phyloP scores from a whole-genome alignment of 352 stramenopile genomes.

The Phytophthora fragariaefolia region DNA sequence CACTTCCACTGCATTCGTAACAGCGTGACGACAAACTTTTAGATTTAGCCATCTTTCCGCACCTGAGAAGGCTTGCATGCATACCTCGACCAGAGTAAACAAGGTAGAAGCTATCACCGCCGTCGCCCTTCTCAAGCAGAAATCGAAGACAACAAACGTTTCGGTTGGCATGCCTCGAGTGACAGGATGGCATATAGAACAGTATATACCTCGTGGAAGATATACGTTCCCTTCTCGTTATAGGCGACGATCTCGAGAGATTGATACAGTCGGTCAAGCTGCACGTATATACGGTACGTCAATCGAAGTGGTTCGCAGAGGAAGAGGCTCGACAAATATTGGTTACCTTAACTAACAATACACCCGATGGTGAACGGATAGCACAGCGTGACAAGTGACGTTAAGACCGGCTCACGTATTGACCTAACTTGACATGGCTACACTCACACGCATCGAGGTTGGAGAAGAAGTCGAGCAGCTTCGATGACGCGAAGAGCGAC shows the following conservation, averaged over 20 bases:
- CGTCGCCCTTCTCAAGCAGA: slow-evolving; percentile 55
- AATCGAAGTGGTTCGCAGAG: neutral
- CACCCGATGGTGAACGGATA: neutral
- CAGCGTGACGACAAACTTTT: neutral
- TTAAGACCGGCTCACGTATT: too few species aligned
- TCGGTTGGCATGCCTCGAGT: neutral
- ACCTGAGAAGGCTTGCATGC: neutral
- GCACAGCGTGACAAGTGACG: too few species aligned
- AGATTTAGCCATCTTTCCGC: neutral
- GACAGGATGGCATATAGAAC: neutral
- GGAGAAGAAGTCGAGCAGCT: slow-evolving; percentile 82
- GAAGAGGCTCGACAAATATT: neutral
- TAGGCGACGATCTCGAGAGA: slow-evolving; percentile 61
- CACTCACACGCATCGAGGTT: slow-evolving; percentile 79
- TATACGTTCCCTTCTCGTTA: slow-evolving; percentile 49
- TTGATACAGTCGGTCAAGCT: slow-evolving; percentile 83
- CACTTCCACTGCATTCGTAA: slow-evolving; percentile 55
- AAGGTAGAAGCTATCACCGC: slow-evolving; percentile 81
- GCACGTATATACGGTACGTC: neutral
- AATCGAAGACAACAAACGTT: neutral
- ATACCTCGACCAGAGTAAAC: slow-evolving; percentile 78
- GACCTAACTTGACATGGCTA: too few species aligned
- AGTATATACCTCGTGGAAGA: slow-evolving; percentile 66
- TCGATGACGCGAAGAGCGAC: slow-evolving; percentile 70
- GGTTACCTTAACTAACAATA: slow-evolving; percentile 42